Percentiles rank a stretch among this genome's conserved stretches.
Evolutionary conservation across 1,284 basidiomycete species (phyloP).

Genomic region (Athelia sp.): DNA sequence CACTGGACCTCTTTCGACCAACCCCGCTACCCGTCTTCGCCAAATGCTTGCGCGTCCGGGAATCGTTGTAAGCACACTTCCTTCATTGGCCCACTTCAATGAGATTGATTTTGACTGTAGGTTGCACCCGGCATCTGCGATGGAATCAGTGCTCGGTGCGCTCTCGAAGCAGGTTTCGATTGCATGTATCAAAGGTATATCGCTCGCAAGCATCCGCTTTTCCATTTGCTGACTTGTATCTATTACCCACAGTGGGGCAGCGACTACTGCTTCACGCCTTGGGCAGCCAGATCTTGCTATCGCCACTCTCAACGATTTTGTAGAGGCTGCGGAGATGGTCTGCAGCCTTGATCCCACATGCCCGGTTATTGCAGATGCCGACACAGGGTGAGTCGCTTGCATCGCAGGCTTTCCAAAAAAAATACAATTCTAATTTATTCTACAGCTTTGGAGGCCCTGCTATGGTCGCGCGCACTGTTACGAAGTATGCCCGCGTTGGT

Average conservation of each 20-base stretch:
- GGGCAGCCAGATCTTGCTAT: slow-evolving; percentile 79
- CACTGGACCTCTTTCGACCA: slow-evolving; percentile 43
- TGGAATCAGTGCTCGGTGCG: slow-evolving; percentile 57
- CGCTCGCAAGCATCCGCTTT: too few relatives aligned
- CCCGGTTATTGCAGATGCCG: slow-evolving; percentile 78
- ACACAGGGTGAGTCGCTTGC: slow-evolving; percentile 55
- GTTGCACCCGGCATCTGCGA: slow-evolving; percentile 59
- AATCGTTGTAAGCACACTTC: slow-evolving; percentile 36
- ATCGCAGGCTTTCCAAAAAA: slow-evolving; percentile 27
- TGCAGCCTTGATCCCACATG: slow-evolving; percentile 56
- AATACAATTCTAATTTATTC: slow-evolving; percentile 50
- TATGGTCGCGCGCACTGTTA: slow-evolving; percentile 74
- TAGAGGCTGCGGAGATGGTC: slow-evolving; percentile 58
- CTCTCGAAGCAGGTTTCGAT: slow-evolving; percentile 54
- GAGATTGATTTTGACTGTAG: slow-evolving; percentile 16
- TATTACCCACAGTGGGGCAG: slow-evolving; percentile 38
- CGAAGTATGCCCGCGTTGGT: slow-evolving; percentile 64
- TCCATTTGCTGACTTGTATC: background rate
- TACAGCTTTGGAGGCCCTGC: slow-evolving; percentile 69
- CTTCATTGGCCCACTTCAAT: background rate
- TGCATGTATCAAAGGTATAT: slow-evolving; percentile 53
- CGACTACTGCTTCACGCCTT: slow-evolving; percentile 63
- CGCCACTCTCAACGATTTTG: slow-evolving; percentile 77
- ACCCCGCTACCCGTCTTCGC: slow-evolving; percentile 45
- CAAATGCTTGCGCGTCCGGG: slow-evolving; percentile 52